These are phyloP conservation scores for Curvularia hawaiiensis DNA, from an alignment of 2,329 filamentous ascomycete genomes.

Conservation along the genomic window DNA sequence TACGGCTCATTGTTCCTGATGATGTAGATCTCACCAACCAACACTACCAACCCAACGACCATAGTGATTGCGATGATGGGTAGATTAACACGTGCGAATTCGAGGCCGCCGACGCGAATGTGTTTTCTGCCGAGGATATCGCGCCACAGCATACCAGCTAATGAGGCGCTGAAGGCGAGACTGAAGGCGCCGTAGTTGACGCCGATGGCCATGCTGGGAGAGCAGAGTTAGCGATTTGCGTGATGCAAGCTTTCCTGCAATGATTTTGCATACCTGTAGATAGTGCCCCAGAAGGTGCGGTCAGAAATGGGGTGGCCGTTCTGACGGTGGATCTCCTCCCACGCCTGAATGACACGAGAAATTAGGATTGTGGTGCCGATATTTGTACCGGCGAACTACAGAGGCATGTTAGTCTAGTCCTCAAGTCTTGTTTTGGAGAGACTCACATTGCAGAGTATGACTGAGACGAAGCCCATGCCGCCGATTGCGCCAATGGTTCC, in stretches of 20 bases:
- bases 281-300: constrained; percentile 73
- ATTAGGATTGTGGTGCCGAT: constrained; percentile 77
- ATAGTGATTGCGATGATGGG: constrained; percentile 74
- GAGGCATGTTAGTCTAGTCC: background rate
- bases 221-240: background rate
- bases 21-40: constrained; percentile 69
- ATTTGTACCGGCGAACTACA: constrained; percentile 76
- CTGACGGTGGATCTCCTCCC: constrained; percentile 63
- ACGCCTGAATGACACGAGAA: constrained; percentile 71
- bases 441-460: constrained; percentile 74
- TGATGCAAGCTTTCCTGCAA: background rate
- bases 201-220: constrained; percentile 69
- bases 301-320: constrained; percentile 60
- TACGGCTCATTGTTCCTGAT: constrained; percentile 44
- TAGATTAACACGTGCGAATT: constrained; percentile 72
- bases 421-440: background rate
- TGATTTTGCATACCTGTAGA: constrained; percentile 58
- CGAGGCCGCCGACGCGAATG: constrained; percentile 66
- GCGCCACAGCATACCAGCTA: constrained; percentile 74
- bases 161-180: constrained; percentile 71
- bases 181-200: constrained; percentile 79
- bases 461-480: constrained; percentile 75
- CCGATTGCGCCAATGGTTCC: constrained; percentile 71
- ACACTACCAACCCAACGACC: constrained; percentile 65
- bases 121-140: constrained; percentile 72